Conservation (phyloP, 2,329 filamentous ascomycete genomes). For the Diaporthe sp. region DNA sequence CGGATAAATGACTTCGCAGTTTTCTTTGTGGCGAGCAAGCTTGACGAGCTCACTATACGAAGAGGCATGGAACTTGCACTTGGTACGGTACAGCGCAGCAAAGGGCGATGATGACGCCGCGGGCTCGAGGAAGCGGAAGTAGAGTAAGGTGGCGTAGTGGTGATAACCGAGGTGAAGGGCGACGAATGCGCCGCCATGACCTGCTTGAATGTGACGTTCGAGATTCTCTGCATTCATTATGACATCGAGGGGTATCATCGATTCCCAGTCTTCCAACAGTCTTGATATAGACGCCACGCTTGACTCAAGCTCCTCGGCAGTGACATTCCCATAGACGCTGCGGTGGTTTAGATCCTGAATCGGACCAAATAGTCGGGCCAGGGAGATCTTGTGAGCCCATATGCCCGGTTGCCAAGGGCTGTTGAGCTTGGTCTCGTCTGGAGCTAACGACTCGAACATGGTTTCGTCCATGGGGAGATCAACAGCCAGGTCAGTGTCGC, state of each 20-base stretch:
- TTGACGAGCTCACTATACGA: slow-evolving; percentile 1
- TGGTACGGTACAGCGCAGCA: not conserved
- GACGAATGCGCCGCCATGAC: slow-evolving; percentile 5
- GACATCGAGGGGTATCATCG: not conserved
- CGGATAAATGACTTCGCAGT: slow-evolving; percentile 2
- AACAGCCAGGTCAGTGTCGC: not conserved
- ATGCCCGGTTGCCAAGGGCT: not conserved
- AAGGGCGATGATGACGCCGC: not conserved
- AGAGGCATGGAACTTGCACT: slow-evolving; percentile 1
- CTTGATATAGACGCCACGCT: not conserved
- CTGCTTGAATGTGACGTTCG: not conserved
- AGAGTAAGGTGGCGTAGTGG: slow-evolving; percentile 10
- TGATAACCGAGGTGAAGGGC: slow-evolving; percentile 7
- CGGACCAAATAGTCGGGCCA: not conserved
- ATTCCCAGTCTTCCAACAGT: not conserved
- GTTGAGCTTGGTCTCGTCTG: not conserved
- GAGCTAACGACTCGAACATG: not conserved
- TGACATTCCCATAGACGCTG: slow-evolving; percentile 5
- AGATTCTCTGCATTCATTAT: slow-evolving; percentile 4
- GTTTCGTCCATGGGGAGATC: slow-evolving; percentile 20
- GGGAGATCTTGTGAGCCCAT: slow-evolving; percentile 14
- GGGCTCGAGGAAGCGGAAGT: not conserved
- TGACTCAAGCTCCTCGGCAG: not conserved
- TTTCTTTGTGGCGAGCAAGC: not conserved
- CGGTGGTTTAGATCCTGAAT: slow-evolving; percentile 16